phyloP scores from a whole-genome alignment of 441 rosid species.

The Biscutella laevigata region DNA sequence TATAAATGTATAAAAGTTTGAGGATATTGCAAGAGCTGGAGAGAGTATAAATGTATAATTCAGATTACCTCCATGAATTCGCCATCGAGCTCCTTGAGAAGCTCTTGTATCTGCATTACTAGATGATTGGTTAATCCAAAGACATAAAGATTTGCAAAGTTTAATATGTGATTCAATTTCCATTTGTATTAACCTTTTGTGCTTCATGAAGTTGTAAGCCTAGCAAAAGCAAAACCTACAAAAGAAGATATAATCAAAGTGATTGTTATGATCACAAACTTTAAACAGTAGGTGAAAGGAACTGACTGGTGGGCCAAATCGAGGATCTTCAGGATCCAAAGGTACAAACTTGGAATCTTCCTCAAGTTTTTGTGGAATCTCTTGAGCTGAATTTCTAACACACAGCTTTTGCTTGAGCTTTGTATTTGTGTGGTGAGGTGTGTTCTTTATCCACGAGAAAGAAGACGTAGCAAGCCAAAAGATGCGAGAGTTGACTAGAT shows the following conservation, averaged over 20 bases:
- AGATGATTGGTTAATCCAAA: conserved; percentile 3
- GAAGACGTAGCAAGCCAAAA: conserved; percentile 6
- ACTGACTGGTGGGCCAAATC: conserved; percentile 81
- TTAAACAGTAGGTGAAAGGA: conserved; percentile 31
- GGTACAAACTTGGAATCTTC: conserved; percentile 82
- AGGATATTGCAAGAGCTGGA: conserved; percentile 6
- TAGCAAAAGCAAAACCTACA: conserved; percentile 61
- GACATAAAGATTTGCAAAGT: neutral
- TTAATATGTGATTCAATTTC: neutral
- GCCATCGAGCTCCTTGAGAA: conserved; percentile 65
- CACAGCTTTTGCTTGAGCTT: conserved; percentile 3
- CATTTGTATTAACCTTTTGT: conserved; percentile 42
- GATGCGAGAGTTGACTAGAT: neutral
- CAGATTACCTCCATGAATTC: conserved; percentile 66
- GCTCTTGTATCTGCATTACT: conserved; percentile 45
- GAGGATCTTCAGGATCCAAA: conserved; percentile 51
- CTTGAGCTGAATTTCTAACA: conserved; percentile 30
- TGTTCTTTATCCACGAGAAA: conserved; percentile 10
- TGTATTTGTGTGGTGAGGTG: neutral
- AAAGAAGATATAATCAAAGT: neutral
- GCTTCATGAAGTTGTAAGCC: conserved; percentile 60
- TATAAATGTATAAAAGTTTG: too few relatives aligned
- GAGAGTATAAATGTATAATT: too few relatives aligned
- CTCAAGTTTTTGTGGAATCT: conserved; percentile 43
- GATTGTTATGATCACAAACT: conserved; percentile 8